Base-by-base conservation (phyloP, 2,329 filamentous ascomycete genomes). In the Stemphylium beticola region DNA sequence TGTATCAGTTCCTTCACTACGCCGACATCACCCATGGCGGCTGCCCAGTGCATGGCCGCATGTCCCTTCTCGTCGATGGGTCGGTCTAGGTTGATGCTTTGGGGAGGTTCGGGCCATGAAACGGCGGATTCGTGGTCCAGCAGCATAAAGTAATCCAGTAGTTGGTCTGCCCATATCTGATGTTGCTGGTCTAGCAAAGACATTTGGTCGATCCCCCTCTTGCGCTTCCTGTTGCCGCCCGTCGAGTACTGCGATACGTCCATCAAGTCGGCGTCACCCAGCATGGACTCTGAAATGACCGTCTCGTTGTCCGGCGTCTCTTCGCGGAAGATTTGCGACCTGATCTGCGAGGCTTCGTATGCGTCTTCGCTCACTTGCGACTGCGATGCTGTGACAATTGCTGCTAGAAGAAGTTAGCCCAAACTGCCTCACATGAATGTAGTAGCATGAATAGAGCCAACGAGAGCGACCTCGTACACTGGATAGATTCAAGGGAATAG, bases 61-160 rank as follows among this genome's bases (percentile, higher is more conserved):
- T 98, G 93, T 9, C 89, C 88, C 67, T 96, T 92, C 38, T 92
- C 90, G 73, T 99, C 95, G 59, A 99, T 97, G n/a, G 88, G 83
- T 74, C 91, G 90, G 75, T 99, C 90, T 5, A 96, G 87, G 69
- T 96, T 88, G 67, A 96, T 96, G 72, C 92, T 89, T 31, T 87
- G 81, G 0, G 95, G 95, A 2, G 93, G 93, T 57, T 91, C 86
- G 1, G 92, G 93, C 37, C 78, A 75, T 78, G 85, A 69, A 55
- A 87, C 86, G 17, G 87, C 85, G 54, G 89, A 87, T 74, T 93
- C 89, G 58, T 91, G 89, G 62, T 92, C 88, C 46, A 90, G 87
- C 39, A 93, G 87, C 78, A 98, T 88, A 69, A 98, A 99, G 77
- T 98, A 99, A 75, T 99, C 95, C 32, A 99, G 82, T 22, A 99